These are phyloP conservation scores for Ettlia oleoabundans DNA, from an alignment of 139 green algal species.

Conservation along the genomic window DNA sequence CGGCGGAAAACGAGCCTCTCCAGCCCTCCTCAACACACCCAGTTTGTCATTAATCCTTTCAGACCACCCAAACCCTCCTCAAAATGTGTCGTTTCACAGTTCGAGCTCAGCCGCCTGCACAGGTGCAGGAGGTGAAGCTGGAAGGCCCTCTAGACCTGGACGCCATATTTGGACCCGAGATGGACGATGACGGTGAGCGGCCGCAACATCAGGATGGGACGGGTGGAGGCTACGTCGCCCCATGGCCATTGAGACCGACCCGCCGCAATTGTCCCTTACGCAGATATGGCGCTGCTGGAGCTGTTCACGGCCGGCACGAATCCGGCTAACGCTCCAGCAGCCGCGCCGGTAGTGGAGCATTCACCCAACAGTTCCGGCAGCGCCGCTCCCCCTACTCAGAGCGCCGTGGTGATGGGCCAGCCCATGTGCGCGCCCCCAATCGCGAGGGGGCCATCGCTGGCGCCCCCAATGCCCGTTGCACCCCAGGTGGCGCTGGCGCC, in stretches of 20 bases:
- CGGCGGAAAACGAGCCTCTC: no score
- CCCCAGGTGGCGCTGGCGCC: no score
- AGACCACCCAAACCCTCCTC: background rate
- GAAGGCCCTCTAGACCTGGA: constrained; percentile 12
- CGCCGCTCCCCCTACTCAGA: no score
- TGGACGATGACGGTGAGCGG: no score
- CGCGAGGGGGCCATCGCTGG: background rate
- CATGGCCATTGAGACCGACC: no score
- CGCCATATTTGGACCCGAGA: background rate
- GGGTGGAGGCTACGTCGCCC: no score
- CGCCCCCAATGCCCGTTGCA: background rate
- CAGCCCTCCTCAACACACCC: no score
- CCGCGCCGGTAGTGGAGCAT: no score
- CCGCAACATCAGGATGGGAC: constrained; percentile 15
- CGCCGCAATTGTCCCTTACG: background rate
- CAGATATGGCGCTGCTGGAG: constrained; percentile 37
- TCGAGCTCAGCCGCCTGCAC: background rate
- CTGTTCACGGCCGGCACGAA: constrained; percentile 20
- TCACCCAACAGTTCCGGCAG: no score
- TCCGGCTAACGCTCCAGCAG: no score
- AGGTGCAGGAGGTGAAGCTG: background rate
- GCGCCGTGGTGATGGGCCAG: constrained; percentile 11
- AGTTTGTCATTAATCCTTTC: no score
- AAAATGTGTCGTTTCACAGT: constrained; percentile 26
- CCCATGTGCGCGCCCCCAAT: background rate